Evolutionary conservation across 441 rosid genomes (phyloP), one percentile per base, ranked within the genome.

Genomic region (Populus hybrid): DNA sequence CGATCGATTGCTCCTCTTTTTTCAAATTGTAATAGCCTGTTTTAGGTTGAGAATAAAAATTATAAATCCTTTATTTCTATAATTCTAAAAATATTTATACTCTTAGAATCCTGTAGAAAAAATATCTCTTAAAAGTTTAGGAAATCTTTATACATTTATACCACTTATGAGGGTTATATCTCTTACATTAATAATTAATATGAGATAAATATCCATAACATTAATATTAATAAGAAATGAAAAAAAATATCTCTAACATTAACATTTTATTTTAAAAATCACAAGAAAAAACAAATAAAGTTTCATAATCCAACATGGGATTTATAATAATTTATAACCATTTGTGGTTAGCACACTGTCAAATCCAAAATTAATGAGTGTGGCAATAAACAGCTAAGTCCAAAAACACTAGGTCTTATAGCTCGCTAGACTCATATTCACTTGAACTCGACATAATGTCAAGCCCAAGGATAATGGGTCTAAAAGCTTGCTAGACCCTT

Each of bases 371-470:
- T 30, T 0, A 30, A 30, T 30, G 4, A 3, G 3, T 30, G 0
- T 30, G 32, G 32, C 32, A 30, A 3, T 30, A 3, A 30, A 4
- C 32, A 30, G 3, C 32, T 4, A 30, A 30, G 32, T 30, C 32
- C 3, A 30, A 16, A 0, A 0, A 0, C 0, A 0, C 0, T 0
- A 0, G 6, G 8, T 16, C 7, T 16, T 0, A 2, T 0, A 14
- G 0, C 3, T 14, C 0, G 2, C 6, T 0, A 50, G 0, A 50
- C 3, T 0, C 8, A 50, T 50, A 5, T 0, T 0, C 0, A 50
- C 0, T 16, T 16, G 2, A 0, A 0, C 8, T 16, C 0, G 0
- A 0, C 0, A 16, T 0, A 1, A 0, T 16, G 0, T 0, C 8
- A 1, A 53, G 2, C 0, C 2, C 1, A 53, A 18, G 0, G 4